Evolutionary conservation across 495 filamentous ascomycete species (phyloP), one percentile per base, ranked within the genome.

Genomic region (Tricharina praecox): DNA sequence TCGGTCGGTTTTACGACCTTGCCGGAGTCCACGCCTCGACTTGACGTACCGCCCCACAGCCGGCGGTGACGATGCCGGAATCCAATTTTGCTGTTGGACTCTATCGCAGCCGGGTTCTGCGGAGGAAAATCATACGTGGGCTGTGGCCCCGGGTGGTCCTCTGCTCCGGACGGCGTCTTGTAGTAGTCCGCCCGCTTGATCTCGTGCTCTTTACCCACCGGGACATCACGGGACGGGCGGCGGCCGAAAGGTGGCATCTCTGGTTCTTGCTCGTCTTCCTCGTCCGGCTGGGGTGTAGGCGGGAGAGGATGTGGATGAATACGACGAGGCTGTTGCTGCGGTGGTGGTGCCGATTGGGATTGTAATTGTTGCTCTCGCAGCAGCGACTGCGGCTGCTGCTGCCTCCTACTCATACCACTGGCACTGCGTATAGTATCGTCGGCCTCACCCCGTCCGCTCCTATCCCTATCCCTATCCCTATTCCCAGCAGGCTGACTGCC

Each of bases 191-290:
- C 30, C 25, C 25, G 41, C 4, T 48, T 41, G 11, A 41, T 20
- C 23, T 49, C 13, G 20, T 21, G 25, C 15, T 44, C 25, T 25
- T 36, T 19, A 16, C 41, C 45, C 1, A 42, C 45, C 20, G 2
- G 18, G n/a, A 16, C 42, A 25, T 45, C 42, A 10, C 45, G 42
- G 25, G 40, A 24, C 32, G 32, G 45, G 9, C 15, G 9, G n/a
- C 46, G 34, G 20, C 47, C 25, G 21, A 57, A 21, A 7, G 38
- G 28, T 16, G 49, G n/a, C 45, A 58, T 53, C 43, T 40, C 49
- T 8, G 47, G 48, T 24, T 38, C 40, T 24, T 26, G 11, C 3
- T 16, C 42, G 9, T 20, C 36, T 43, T 30, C 50, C 11, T 11
- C 24, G 28, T 26, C 23, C 18, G 5, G 28, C 28, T 32, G 5